These are phyloP conservation scores for Cyberlindnera veronae DNA, from an alignment of 805 yeast genomes.

Conservation along the genomic window DNA sequence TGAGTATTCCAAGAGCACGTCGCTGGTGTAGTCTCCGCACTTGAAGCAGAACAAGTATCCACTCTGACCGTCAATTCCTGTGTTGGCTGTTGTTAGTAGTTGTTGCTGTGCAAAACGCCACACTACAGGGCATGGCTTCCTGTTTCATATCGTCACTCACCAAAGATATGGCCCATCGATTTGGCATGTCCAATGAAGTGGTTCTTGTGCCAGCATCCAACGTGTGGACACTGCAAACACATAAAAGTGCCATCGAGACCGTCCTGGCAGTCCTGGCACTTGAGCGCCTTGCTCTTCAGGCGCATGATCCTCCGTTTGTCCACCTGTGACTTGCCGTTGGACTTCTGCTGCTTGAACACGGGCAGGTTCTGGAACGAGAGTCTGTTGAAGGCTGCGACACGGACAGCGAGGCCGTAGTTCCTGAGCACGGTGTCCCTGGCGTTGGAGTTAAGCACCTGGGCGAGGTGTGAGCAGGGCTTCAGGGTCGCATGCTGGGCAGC, in stretches of 20 bases:
- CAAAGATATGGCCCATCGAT: slow-evolving; percentile 50
- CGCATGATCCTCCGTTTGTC: slow-evolving; percentile 37
- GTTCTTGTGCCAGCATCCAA: slow-evolving; percentile 58
- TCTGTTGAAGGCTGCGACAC: slow-evolving; percentile 19
- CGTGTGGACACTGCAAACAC: slow-evolving; percentile 76
- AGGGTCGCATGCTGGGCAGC: slow-evolving; percentile 8
- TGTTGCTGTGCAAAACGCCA: too few relatives aligned
- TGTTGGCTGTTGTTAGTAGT: neutral
- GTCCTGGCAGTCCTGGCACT: slow-evolving; percentile 48
- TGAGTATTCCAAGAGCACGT: slow-evolving; percentile 51
- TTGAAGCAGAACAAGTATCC: slow-evolving; percentile 76
- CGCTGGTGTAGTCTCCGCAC: slow-evolving; percentile 71
- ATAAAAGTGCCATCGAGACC: slow-evolving; percentile 41
- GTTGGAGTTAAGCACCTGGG: slow-evolving; percentile 26
- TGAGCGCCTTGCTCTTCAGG: slow-evolving; percentile 41
- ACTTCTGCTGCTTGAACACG: slow-evolving; percentile 8
- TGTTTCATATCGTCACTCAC: slow-evolving; percentile 28
- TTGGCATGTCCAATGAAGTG: slow-evolving; percentile 49
- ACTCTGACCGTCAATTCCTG: slow-evolving; percentile 54
- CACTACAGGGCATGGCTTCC: too few relatives aligned
- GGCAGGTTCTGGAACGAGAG: slow-evolving; percentile 11
- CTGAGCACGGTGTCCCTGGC: slow-evolving; percentile 28
- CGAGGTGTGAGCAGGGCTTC: slow-evolving; percentile 25
- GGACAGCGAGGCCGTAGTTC: slow-evolving; percentile 26
- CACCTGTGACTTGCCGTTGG: slow-evolving; percentile 17